phyloP scores from a whole-genome alignment of 805 yeast species.

The Candida ipomoeae region DNA sequence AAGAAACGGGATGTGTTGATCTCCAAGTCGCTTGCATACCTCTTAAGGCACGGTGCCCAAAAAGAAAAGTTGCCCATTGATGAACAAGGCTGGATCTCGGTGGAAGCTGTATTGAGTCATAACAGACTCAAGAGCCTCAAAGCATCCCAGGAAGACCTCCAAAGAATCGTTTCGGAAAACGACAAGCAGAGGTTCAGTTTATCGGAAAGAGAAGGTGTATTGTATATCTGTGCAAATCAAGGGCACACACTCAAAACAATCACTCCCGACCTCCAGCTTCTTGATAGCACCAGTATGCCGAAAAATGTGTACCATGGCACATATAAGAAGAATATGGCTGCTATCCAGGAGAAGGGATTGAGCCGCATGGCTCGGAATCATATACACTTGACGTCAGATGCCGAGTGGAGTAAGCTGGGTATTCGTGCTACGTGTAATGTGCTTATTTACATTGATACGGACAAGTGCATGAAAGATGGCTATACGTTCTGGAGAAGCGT shows the following conservation, averaged over 20 bases:
- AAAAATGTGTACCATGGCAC: constrained; percentile 77
- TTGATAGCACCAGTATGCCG: constrained; percentile 47
- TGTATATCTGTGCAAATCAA: constrained; percentile 77
- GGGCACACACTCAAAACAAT: constrained; percentile 71
- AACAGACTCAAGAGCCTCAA: constrained; percentile 54
- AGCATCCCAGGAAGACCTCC: constrained; percentile 54
- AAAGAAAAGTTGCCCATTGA: constrained; percentile 65
- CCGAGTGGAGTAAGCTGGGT: constrained; percentile 60
- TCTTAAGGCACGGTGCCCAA: constrained; percentile 82
- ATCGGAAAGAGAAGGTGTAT: constrained; percentile 22
- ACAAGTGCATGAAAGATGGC: constrained; percentile 39
- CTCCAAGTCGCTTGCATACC: constrained; percentile 70
- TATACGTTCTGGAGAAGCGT: constrained; percentile 56
- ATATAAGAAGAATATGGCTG: constrained; percentile 39
- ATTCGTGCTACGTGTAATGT: constrained; percentile 58
- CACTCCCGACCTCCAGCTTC: constrained; percentile 38
- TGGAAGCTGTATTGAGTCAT: constrained; percentile 52
- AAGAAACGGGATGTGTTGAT: constrained; percentile 46
- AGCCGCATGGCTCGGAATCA: constrained; percentile 74
- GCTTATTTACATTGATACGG: constrained; percentile 59
- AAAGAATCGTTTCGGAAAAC: constrained; percentile 57
- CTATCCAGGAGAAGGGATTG: constrained; percentile 56
- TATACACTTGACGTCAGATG: constrained; percentile 70
- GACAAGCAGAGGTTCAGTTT: constrained; percentile 69
- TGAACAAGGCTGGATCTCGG: constrained; percentile 57